Base-by-base conservation (phyloP, 116 monocot genomes). In the Phalaenopsis hybrid region DNA sequence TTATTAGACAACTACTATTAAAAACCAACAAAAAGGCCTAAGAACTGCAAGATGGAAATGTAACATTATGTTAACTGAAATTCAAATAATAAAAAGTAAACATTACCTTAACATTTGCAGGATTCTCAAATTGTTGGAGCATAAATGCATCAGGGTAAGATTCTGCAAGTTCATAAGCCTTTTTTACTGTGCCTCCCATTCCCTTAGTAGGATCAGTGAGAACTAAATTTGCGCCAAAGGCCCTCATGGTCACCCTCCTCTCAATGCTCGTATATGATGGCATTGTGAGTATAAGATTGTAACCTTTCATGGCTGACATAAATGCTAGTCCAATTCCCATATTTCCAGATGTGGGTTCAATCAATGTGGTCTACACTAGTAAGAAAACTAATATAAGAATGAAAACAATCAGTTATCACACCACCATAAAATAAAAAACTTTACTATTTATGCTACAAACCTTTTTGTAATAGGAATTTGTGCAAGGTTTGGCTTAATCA, bases 51-150 rank as follows among this genome's bases (percentile, higher is more conserved):
- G 7, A 3, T 70, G 33, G 70, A 70, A 70, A 70, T 33, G 74
- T 44, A 44, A 74, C 12, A 74, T 44, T 2, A 74, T 44, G 6
- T 44, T 44, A 41, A 17, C 20, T 44, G 0, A 2, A 28, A 34
- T 69, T 8, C 10, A 25, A 2, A 69, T n/a, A n/a, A 76, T 4
- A 49, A 50, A 10, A 20, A 25, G 7, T 3, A 25, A 77, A 11
- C 3, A 48, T 77, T 43, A 51, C 77, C 51, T 77, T 49, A 77
- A 86, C 89, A 85, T 97, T 97, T 28, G 92, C 94, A 77, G 96
- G 96, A 81, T 96, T 96, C 59, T 94, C 87, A 82, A 96, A 96
- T 43, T 96, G 97, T 82, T 97, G 97, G 75, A 97, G 97, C 97
- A 97, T 97, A 90, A 88, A 86, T 0, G 90, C 85, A 75, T 91